Evolutionary conservation across 192 early-diverging fungal species (phyloP), one percentile per base, ranked within the genome.

Genomic region (Backusella luteola): DNA sequence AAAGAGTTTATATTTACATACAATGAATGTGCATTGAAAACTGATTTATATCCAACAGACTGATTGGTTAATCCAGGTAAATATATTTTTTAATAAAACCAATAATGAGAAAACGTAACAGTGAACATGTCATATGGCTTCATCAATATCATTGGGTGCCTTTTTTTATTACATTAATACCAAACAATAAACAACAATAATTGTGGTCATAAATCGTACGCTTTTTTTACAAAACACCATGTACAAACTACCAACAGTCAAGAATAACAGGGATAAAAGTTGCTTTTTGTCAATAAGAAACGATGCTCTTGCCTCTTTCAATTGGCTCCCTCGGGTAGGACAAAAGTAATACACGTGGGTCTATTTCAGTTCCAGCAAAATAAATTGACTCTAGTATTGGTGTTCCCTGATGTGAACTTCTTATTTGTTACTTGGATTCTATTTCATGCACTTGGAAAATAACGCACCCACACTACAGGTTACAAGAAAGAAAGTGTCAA

Each of bases 391-490:
- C 0, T 63, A 29, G 29, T 63, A 63, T 63, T 63, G 56, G 56
- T 63, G 56, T 63, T 63, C 56, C 56, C 26, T 26, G 12, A 63
- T 26, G 56, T 63, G n/a, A 29, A n/a, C 56, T 12, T 63, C 26
- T 63, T 23, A 63, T 63, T 63, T 63, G 56, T 63, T 19, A 49
- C 46, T 21, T 63, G 26, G 11, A 29, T 29, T 29, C 11, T 29
- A 63, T 63, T 63, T 63, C 56, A 63, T 63, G 56, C 56, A 63
- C 11, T 63, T 26, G 56, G 23, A 63, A 29, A 63, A 63, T 63
- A 63, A 29, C 11, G 2, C 26, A 26, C 23, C 9, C 56, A 63
- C 12, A 56, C 0, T n/a, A n/a, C 6, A 49, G 17, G 46, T n/a
- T 32, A 49, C 46, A n/a, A 49, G 9, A 39, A 39, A 11, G 38